Conservation (phyloP, 495 filamentous ascomycete genomes). For the Hypoxylon fragiforme region DNA sequence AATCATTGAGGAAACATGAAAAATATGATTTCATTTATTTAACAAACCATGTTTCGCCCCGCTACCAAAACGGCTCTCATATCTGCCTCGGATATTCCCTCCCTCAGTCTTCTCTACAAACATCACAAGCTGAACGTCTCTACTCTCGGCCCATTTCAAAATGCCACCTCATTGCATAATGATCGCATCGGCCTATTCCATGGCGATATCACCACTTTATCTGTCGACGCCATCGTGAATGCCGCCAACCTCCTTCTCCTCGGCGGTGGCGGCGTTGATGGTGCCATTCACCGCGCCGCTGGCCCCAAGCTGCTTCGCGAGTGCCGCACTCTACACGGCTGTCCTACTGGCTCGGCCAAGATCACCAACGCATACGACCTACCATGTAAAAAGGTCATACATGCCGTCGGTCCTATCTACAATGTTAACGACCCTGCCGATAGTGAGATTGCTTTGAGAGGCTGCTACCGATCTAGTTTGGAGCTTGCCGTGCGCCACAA, state of each 20-base stretch:
- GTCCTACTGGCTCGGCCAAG: constrained; percentile 77
- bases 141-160: constrained; percentile 13
- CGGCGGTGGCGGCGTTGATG: constrained; percentile 86
- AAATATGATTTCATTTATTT: too few relatives aligned
- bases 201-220: constrained; percentile 81
- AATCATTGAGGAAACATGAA: too few relatives aligned
- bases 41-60: constrained; percentile 14
- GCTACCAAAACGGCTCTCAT: constrained; percentile 36
- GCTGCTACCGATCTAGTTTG: constrained; percentile 77
- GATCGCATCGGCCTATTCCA: constrained; percentile 69
- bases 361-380: constrained; percentile 79
- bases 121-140: constrained; percentile 42
- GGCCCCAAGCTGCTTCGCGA: constrained; percentile 68
- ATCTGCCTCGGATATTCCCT: constrained; percentile 60
- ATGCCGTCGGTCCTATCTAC: constrained; percentile 91
- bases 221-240: constrained; percentile 86
- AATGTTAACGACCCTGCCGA: constrained; percentile 36
- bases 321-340: constrained; percentile 69
- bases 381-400: constrained; percentile 78
- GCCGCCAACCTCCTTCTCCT: constrained; percentile 81
- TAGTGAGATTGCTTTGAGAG: constrained; percentile 56
- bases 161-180: constrained; percentile 58
- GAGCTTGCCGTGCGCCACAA: constrained; percentile 68
- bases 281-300: constrained; percentile 84
- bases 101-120: constrained; percentile 64